Evolutionary conservation across 495 filamentous ascomycete genomes (phyloP), one percentile per base, ranked within the genome.

Genomic region (Bacidia gigantensis): DNA sequence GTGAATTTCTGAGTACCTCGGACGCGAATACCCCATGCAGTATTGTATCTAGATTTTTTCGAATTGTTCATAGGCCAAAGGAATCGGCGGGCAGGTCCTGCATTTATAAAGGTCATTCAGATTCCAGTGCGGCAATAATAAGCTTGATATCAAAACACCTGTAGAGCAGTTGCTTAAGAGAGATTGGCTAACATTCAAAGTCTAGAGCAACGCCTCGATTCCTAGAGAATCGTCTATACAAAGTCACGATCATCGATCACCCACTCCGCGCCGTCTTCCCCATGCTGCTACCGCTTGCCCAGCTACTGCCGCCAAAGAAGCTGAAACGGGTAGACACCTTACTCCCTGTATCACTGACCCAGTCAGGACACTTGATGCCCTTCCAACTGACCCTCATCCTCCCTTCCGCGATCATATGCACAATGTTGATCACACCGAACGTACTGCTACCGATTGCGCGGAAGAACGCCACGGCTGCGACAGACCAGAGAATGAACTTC

Each of bases 401-500:
- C 0, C 86, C 89, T 67, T 97, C 92, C 11, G 90, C 86, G 29
- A 93, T 71, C 65, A 80, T 82, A 60, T 93, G 86, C 21, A 99
- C 67, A 3, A 84, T 69, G 62, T 89, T 86, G 49, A 97, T 76
- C 14, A 95, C 67, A 0, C 84, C 80, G 64, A 89, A 98, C 0
- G 85, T 77, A 11, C 80, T 81, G n/a, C 74, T 80, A 0, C 92
- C 93, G 2, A 95, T 52, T 0, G 85, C 86, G 52, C 93, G 73
- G 66, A 97, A 89, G 7, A 86, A 66, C 5, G 93, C 92, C 51
- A 99, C 67, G 1, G 74, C 75, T 0, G 92, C 93, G 12, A 99
- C 93, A 25, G 79, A 68, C 93, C 93, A 99, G 3, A 99, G 75
- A 60, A 97, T 84, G 61, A 95, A 89, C 26, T 82, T 81, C 24